phyloP scores from a whole-genome alignment of 2,329 filamentous ascomycete species.

The Aureobasidium musti region DNA sequence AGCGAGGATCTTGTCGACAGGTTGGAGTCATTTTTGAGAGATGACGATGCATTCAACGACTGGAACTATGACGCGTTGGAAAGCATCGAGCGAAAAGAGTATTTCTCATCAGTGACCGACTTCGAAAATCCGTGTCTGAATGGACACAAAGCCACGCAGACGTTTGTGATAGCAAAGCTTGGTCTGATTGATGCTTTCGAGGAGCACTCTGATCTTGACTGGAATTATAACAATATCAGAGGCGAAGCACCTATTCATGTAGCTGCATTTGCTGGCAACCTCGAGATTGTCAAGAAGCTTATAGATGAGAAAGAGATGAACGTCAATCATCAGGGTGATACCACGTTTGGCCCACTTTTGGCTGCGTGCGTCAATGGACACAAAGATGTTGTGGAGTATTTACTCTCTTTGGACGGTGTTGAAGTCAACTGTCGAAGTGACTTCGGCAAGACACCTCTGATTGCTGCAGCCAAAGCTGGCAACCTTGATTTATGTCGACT shows the following conservation, averaged over 20 bases:
- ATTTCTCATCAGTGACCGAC: background rate
- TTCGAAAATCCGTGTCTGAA: background rate
- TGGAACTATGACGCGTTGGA: background rate
- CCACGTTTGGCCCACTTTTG: background rate
- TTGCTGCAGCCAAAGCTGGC: background rate
- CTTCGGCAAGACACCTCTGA: background rate
- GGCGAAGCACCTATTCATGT: background rate
- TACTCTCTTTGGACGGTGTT: background rate
- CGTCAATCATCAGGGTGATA: background rate
- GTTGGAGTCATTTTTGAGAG: background rate
- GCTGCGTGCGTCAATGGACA: background rate
- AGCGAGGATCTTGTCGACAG: background rate
- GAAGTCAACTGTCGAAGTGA: background rate
- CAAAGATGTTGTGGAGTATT: background rate
- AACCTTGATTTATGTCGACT: background rate
- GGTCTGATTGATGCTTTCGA: background rate
- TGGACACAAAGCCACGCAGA: background rate
- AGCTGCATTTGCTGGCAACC: background rate
- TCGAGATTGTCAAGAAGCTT: constrained; percentile 1
- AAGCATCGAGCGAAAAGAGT: background rate
- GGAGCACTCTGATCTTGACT: background rate
- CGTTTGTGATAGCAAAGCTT: background rate
- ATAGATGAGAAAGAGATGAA: background rate
- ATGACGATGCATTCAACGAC: constrained; percentile 1
- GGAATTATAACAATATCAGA: background rate